Evolutionary conservation across 208 protist genomes (phyloP), one percentile per base, ranked within the genome.

Genomic region (Wallacemonas sp.): DNA sequence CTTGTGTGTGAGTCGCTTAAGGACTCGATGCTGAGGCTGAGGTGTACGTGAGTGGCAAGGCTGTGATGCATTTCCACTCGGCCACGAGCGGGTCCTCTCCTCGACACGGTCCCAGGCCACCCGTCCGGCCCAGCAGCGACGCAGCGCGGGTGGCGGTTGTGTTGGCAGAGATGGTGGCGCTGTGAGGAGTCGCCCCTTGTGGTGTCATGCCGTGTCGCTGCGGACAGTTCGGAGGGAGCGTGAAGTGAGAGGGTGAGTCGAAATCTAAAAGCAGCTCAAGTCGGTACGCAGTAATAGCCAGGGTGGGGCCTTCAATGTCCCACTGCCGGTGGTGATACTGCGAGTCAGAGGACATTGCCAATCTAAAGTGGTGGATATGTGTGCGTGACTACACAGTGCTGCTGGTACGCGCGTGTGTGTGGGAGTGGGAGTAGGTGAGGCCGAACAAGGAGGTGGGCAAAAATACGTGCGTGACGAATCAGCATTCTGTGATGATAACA

Each of bases 261-360:
- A 94, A 94, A 61, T 91, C 85, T 12, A 83, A 67, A 29, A 91
- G 71, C 2, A 94, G 80, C 64, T 94, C 84, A 4, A 94, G 69
- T 11, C 76, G 81, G 8, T 78, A 80, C 38, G 81, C 73, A 0
- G 72, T 60, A 33, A 86, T 76, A 19, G 74, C 66, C 30, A 91
- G 69, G 1, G 81, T 90, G 0, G 84, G 77, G 29, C 83, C 82
- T 39, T 91, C 84, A n/a, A 88, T 74, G 56, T 87, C 72, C 84
- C 84, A 94, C 46, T 85, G 69, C 1, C 65, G 71, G 70, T 91
- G 82, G 1, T 72, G 61, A 48, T 94, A 94, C 33, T 76, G 72
- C 1, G 78, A 86, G 34, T 94, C 88, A 29, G 62, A 61, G 12
- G 88, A 94, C 68, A 91, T 85, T n/a, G 14, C 36, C 9, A 17